Percentiles rank a stretch among this genome's conserved stretches.
Conservation (phyloP, 1,284 basidiomycete species). For the Rhodotorula glutinis region DNA sequence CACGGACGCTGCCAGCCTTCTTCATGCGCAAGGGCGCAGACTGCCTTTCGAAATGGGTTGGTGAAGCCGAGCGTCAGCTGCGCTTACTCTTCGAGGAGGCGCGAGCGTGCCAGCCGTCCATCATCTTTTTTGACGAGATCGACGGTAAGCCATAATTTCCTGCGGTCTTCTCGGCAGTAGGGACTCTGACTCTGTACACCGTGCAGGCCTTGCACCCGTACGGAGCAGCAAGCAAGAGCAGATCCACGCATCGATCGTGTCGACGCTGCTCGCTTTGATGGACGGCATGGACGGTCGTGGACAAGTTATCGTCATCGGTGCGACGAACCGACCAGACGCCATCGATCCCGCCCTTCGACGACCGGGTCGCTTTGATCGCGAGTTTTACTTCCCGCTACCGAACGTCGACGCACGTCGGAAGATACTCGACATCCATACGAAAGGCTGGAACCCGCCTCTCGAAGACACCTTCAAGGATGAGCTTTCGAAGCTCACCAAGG, state of each 20-base stretch:
- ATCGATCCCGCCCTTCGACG: constrained; percentile 92
- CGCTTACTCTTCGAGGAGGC: constrained; percentile 96
- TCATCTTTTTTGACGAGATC: constrained; percentile 98
- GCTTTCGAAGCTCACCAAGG: constrained; percentile 87
- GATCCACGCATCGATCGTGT: constrained; percentile 96
- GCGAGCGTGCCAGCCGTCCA: constrained; percentile 83
- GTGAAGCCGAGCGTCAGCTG: constrained; percentile 95
- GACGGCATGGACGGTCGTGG: constrained; percentile 98
- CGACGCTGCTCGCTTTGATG: constrained; percentile 94
- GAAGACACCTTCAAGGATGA: constrained; percentile 62
- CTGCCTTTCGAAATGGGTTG: constrained; percentile 98
- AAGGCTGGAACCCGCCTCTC: constrained; percentile 82
- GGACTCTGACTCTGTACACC: no score
- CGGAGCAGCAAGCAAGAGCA: constrained; percentile 98
- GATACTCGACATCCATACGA: constrained; percentile 89
- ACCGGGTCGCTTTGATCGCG: constrained; percentile 94
- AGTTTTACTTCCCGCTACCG: constrained; percentile 97
- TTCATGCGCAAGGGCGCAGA: constrained; percentile 99
- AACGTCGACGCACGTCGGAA: constrained; percentile 76
- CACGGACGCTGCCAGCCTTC: constrained; percentile 62
- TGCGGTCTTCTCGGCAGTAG: not conserved
- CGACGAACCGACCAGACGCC: constrained; percentile 94
- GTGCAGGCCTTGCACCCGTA: constrained; percentile 76
- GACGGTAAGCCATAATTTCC: constrained; percentile 60
- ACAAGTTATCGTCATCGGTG: constrained; percentile 97